Base-by-base conservation (phyloP, 2,329 filamentous ascomycete genomes). In the Fusarium sp. region DNA sequence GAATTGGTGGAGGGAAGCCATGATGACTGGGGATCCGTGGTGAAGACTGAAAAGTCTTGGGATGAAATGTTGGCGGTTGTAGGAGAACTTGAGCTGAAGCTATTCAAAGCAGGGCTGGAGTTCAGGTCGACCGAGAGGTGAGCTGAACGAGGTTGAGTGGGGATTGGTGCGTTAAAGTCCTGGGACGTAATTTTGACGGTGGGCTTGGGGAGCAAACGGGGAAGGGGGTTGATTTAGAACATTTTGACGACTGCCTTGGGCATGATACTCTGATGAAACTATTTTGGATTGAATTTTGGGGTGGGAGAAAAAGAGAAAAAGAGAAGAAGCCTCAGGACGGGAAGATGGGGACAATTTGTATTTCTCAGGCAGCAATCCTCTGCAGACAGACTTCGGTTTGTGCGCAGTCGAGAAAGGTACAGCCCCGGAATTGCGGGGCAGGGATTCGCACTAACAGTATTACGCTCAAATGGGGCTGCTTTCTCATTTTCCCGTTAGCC, bases 1-100 rank as follows among this genome's bases (percentile, higher is more conserved):
- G 84, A 76, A 77, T 85, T 84, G 84, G 84, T 88, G 84, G 89
- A 89, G 87, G 91, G 88, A 89, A 87, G 91, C 92, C 92, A 94
- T 94, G 87, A 76, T 94, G 89, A 88, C 83, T 86, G 85, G 81
- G 89, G 88, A 92, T 92, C 91, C 92, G 92, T 94, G 87, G 87
- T 94, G 91, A 91, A 91, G 90, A 92, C 89, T 88, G 85, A 77
- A 74, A 86, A 88, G 88, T 91, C 90, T 88, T 85, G 87, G 78
- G 81, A 79, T 83, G 84, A 80, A 87, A 89, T 89, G 83, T 83
- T 89, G 82, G 83, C 82, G 84, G 85, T 85, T 76, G 78, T 79
- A 75, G 78, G 80, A 82, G 83, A 87, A 88, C 85, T 87, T 73
- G 81, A 83, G 87, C 85, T 83, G 83, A 80, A 83, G 85, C 84